phyloP scores from a whole-genome alignment of 2,329 filamentous ascomycete species.

The Neonectria neomacrospora region DNA sequence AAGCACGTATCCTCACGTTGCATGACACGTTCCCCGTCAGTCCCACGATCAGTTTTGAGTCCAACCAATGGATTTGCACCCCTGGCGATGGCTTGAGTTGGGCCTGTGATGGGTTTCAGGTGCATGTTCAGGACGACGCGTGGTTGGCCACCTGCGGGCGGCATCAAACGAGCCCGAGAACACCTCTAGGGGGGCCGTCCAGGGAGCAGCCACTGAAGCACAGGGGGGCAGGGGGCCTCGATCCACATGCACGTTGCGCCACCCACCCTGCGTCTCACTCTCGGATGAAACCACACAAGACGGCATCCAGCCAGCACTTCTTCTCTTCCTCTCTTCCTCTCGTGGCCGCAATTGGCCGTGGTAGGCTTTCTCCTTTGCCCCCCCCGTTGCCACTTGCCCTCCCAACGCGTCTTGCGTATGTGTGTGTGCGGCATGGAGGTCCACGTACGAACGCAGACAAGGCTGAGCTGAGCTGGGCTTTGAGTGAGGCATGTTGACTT shows the following conservation, averaged over 20 bases:
- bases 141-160: constrained; percentile 18
- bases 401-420: background rate
- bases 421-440: background rate
- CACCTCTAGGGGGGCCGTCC: background rate
- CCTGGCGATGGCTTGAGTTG: constrained; percentile 2
- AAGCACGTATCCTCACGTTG: background rate
- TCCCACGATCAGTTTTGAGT: background rate
- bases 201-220: background rate
- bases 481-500: background rate
- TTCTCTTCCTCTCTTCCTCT: too few species aligned
- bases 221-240: background rate
- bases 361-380: too few species aligned
- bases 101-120: constrained; percentile 20
- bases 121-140: constrained; percentile 12
- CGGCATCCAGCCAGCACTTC: background rate
- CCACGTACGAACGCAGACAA: background rate
- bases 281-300: background rate
- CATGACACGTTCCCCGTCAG: background rate
- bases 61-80: background rate
- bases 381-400: background rate
- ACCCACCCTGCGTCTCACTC: background rate
- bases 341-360: too few species aligned
- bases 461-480: background rate
- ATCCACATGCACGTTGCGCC: constrained; percentile 4
- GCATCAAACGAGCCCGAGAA: constrained; percentile 2